Conservation (phyloP, 2,329 filamentous ascomycete genomes). For the Ceratocystiopsis brevicomis region DNA sequence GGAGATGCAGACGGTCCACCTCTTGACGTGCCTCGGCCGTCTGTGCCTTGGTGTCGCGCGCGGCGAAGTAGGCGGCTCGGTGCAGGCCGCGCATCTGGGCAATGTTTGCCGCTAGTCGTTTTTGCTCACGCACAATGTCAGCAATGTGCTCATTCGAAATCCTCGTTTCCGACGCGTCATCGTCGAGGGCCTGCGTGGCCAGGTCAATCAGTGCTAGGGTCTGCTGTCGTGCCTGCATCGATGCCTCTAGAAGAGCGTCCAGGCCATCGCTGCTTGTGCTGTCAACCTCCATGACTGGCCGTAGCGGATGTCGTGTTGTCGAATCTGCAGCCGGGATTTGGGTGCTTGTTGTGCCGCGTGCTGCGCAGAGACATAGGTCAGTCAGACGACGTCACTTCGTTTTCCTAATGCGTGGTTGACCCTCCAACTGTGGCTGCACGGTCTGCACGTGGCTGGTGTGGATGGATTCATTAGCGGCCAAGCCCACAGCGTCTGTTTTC, state of each 20-base stretch:
- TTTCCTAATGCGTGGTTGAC: too few species aligned
- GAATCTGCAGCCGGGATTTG: neutral
- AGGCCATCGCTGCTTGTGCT: constrained; percentile 22
- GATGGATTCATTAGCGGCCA: too few species aligned
- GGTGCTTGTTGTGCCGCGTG: too few species aligned
- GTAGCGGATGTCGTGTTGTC: neutral
- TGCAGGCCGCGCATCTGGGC: constrained; percentile 68
- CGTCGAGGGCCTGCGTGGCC: constrained; percentile 17
- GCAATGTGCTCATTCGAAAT: constrained; percentile 22
- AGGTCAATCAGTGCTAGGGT: constrained; percentile 45
- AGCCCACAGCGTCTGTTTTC: too few species aligned
- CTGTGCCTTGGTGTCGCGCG: constrained; percentile 66
- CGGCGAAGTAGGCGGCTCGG: constrained; percentile 59
- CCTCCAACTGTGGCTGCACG: too few species aligned
- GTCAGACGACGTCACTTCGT: too few species aligned
- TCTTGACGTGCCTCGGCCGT: constrained; percentile 80
- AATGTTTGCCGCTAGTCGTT: constrained; percentile 59
- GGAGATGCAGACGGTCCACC: constrained; percentile 77
- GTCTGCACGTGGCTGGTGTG: too few species aligned
- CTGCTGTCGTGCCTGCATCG: constrained; percentile 53
- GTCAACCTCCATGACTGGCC: too few species aligned
- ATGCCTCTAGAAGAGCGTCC: constrained; percentile 48
- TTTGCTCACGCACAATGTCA: constrained; percentile 56
- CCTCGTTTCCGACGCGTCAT: constrained; percentile 18
- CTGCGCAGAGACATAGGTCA: too few species aligned